phyloP scores from a whole-genome alignment of 148 eudicot species.

The Fagopyrum tataricum region DNA sequence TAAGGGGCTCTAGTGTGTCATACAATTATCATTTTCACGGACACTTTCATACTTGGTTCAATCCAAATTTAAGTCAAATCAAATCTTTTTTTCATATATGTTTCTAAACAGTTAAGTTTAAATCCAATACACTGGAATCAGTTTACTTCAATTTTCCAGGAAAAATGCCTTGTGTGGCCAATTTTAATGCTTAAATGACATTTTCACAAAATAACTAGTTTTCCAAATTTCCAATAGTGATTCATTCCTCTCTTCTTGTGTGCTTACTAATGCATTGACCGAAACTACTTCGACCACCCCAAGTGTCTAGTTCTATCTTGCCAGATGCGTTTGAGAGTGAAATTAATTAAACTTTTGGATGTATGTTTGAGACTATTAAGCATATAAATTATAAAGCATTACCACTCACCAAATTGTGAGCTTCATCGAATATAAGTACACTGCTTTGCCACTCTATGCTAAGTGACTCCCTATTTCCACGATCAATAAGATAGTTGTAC shows the following conservation, averaged over 20 bases:
- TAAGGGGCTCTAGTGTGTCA: neutral
- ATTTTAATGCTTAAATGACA: neutral
- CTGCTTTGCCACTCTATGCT: slow-evolving; percentile 69
- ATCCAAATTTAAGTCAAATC: neutral
- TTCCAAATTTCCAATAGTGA: neutral
- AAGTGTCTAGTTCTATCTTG: neutral
- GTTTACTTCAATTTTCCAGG: neutral
- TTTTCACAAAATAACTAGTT: neutral
- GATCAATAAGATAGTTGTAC: slow-evolving; percentile 95
- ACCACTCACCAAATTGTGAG: slow-evolving; percentile 84
- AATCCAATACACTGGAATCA: neutral
- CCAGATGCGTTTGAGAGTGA: neutral
- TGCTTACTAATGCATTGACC: neutral
- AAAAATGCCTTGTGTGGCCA: neutral
- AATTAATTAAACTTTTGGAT: neutral
- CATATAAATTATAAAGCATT: neutral
- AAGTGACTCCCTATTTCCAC: slow-evolving; percentile 46
- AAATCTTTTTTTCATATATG: neutral
- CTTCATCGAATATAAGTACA: slow-evolving; percentile 93
- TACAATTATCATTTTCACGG: neutral
- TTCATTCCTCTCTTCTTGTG: neutral
- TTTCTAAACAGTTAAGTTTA: neutral
- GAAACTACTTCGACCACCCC: neutral
- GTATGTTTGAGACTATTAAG: neutral
- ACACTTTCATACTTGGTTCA: neutral